Evolutionary conservation across 495 filamentous ascomycete genomes (phyloP), one percentile per base, ranked within the genome.

Genomic region (Glarea lozoyensis): DNA sequence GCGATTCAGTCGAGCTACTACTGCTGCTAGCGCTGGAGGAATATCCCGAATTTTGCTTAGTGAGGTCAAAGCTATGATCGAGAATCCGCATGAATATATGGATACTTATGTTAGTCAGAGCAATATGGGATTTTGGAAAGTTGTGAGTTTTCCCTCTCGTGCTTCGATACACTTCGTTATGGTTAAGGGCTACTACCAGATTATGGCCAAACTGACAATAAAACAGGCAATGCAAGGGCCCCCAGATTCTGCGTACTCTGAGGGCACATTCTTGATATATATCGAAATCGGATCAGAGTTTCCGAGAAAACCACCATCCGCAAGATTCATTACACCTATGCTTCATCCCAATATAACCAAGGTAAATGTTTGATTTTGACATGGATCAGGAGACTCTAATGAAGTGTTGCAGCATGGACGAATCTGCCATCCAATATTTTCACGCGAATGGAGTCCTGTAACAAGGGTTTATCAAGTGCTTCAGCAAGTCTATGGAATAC

Each of bases 91-190:
- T 20, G 29, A 29, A 3, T 52, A 35, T 23, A 39, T 47, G 35
- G 52, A 55, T 42, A 22, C 52, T 7, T 55, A 55, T 31, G 48
- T 55, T 27, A 47, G 38, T 35, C 37, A 55, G 33, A 29, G 32
- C 6, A 47, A 54, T 34, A 54, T 54, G 42, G 37, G 37, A 5
- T 54, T 54, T 35, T 54, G 51, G 51, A 54, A 54, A 40, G 42
- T 54, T 13, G 48, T 54, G 10, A n/a, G n/a, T n/a, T n/a, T 4
- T n/a, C n/a, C n/a, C n/a, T n/a, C n/a, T n/a, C n/a, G n/a, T n/a
- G n/a, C n/a, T n/a, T n/a, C n/a, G n/a, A n/a, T n/a, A n/a, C n/a
- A n/a, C n/a, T n/a, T n/a, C n/a, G n/a, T n/a, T n/a, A n/a, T n/a
- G n/a, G n/a, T n/a, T n/a, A n/a, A n/a, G n/a, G n/a, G n/a, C n/a